Base-by-base conservation (phyloP, 257 asterid genomes). In the Cordia subcordata region DNA sequence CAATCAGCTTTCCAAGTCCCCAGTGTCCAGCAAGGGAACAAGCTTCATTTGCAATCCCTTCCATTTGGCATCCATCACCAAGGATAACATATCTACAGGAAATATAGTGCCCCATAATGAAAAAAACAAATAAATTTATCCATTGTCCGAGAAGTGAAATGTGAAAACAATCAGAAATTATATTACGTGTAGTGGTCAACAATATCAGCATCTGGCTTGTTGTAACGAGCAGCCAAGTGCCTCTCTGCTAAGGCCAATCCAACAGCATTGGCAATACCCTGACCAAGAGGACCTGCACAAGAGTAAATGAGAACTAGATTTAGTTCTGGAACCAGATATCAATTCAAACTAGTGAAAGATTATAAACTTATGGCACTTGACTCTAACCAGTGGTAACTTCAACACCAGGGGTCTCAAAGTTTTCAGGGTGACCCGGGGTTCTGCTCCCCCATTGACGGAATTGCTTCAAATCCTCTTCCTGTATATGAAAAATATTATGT, bases 51-150 rank as follows among this genome's bases (percentile, higher is more conserved):
- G 96, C 66, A 64, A 87, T 76, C 65, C 96, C 96, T 82, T 88
- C 96, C 96, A 88, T 88, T 71, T 82, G 87, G 61, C 96, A 88
- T 11, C 95, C 95, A 77, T 87, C 95, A 54, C 95, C 95, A 20
- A 84, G 74, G 46, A 87, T 78, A 52, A 0, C n/a, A 57, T 84
- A 87, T 44, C 95, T 86, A 69, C 15, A 33, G 21, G 66, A 47
- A 42, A 61, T 49, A 35, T 66, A 65, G 60, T 68, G 52, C 55
- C 10, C 61, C 67, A 73, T 51, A 59, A 67, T 63, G 49, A 76
- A 59, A 56, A 40, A 63, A 61, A 49, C 35, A 74, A 37, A 27
- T 35, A 39, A 47, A 16, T 23, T 38, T 45, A 63, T 42, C 33
- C 35, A 51, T 27, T 50, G 58, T 38, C n/a, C 16, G 16, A 52